phyloP scores from a whole-genome alignment of 345 rosid genomes.

The Salix koriyanagi region DNA sequence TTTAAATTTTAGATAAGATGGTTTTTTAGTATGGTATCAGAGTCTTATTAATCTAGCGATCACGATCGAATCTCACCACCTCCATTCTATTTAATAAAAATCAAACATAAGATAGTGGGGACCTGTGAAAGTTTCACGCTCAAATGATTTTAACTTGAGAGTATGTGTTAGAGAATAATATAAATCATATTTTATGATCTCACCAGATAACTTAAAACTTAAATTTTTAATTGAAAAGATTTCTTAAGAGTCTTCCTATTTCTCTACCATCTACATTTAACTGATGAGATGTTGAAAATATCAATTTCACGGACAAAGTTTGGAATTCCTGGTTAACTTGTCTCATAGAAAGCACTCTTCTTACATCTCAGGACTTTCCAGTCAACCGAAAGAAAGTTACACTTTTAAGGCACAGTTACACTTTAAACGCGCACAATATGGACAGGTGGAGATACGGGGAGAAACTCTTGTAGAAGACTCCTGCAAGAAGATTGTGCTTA shows the following conservation, averaged over 20 bases:
- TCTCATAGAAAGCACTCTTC: background rate
- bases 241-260: too few relatives aligned
- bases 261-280: background rate
- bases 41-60: rapidly evolving
- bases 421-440: slow-evolving; percentile 42
- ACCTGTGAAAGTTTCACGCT: too few relatives aligned
- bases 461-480: slow-evolving; percentile 18
- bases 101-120: too few relatives aligned
- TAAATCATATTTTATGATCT: too few relatives aligned
- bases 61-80: too few relatives aligned
- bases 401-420: slow-evolving; percentile 15
- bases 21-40: too few relatives aligned
- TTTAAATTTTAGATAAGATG: too few relatives aligned
- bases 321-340: background rate
- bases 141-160: too few relatives aligned
- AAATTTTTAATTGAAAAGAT: too few relatives aligned
- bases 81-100: too few relatives aligned
- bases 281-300: background rate
- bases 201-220: too few relatives aligned
- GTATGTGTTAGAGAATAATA: too few relatives aligned
- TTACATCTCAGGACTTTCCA: background rate
- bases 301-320: background rate
- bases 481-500: slow-evolving; percentile 1
- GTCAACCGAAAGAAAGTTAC: slow-evolving; percentile 7
- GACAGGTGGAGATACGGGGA: slow-evolving; percentile 18